Percentiles rank a stretch among this genome's conserved stretches.
These are phyloP conservation scores for Populus hybrid DNA, from an alignment of 441 rosid genomes.

Conservation along the genomic window DNA sequence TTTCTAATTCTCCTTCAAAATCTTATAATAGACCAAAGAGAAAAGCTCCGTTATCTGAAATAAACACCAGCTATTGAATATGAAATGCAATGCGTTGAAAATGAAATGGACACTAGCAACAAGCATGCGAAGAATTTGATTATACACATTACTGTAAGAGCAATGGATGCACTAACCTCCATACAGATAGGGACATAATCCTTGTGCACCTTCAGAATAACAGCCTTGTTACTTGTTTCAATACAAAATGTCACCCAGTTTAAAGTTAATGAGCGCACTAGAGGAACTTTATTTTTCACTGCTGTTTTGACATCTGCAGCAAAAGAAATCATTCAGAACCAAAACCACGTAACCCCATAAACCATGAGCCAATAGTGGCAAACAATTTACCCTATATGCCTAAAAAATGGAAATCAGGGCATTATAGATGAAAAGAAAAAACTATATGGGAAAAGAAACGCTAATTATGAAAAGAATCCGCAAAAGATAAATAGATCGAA, in stretches of 20 bases:
- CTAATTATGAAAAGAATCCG: background rate
- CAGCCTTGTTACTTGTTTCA: conserved; percentile 95
- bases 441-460: background rate
- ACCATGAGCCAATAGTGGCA: background rate
- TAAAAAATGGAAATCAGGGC: conserved; percentile 1
- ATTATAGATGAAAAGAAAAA: no score
- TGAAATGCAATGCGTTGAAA: background rate
- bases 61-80: background rate
- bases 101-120: background rate
- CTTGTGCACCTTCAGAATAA: conserved; percentile 87
- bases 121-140: background rate
- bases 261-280: conserved; percentile 96
- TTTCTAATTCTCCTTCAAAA: background rate
- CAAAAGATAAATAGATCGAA: background rate
- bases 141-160: background rate
- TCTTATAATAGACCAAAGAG: background rate
- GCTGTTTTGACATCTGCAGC: conserved; percentile 85
- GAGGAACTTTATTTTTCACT: conserved; percentile 96
- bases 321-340: background rate
- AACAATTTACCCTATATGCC: background rate
- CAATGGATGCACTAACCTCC: conserved; percentile 68
- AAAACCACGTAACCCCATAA: background rate
- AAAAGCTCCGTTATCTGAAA: background rate
- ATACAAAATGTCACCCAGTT: conserved; percentile 95
- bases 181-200: conserved; percentile 96